These are phyloP conservation scores for Zalaria sp. DNA, from an alignment of 2,329 filamentous ascomycete genomes.

Conservation along the genomic window DNA sequence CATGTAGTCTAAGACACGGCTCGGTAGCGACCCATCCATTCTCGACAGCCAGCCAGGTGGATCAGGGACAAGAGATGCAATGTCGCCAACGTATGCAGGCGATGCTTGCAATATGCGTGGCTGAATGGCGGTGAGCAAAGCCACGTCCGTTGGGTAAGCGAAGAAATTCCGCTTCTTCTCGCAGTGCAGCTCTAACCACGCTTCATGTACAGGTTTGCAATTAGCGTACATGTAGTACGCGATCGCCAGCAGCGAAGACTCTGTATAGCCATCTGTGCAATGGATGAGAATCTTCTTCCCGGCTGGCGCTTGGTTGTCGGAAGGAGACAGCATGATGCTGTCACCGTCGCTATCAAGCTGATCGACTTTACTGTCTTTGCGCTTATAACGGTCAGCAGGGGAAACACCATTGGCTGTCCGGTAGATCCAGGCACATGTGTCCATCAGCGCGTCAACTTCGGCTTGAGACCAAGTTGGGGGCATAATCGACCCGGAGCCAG, in stretches of 20 bases:
- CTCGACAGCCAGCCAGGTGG: conserved; percentile 70
- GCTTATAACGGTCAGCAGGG: conserved; percentile 12
- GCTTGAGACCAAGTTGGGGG: conserved; percentile 69
- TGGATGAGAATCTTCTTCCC: conserved; percentile 71
- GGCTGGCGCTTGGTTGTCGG: conserved; percentile 13
- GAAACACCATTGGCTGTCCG: conserved; percentile 49
- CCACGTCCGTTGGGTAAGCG: conserved; percentile 82
- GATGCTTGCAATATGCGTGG: conserved; percentile 61
- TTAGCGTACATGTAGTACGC: conserved; percentile 92
- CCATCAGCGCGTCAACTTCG: conserved; percentile 72
- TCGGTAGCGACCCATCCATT: conserved; percentile 83
- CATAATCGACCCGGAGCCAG: conserved; percentile 84
- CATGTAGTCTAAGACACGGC: conserved; percentile 81
- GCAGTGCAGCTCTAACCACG: conserved; percentile 77
- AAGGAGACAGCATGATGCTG: conserved; percentile 34
- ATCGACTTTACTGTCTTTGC: conserved; percentile 29
- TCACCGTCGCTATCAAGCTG: conserved; percentile 38
- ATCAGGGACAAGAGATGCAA: conserved; percentile 34
- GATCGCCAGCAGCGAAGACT: conserved; percentile 75
- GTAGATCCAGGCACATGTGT: conserved; percentile 83
- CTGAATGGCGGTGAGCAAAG: conserved; percentile 63
- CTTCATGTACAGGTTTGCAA: conserved; percentile 63
- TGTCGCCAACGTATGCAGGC: conserved; percentile 36
- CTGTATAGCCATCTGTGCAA: conserved; percentile 91
- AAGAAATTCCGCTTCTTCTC: conserved; percentile 84